phyloP scores from a whole-genome alignment of 345 rosid species.

The Moricandia arvensis region DNA sequence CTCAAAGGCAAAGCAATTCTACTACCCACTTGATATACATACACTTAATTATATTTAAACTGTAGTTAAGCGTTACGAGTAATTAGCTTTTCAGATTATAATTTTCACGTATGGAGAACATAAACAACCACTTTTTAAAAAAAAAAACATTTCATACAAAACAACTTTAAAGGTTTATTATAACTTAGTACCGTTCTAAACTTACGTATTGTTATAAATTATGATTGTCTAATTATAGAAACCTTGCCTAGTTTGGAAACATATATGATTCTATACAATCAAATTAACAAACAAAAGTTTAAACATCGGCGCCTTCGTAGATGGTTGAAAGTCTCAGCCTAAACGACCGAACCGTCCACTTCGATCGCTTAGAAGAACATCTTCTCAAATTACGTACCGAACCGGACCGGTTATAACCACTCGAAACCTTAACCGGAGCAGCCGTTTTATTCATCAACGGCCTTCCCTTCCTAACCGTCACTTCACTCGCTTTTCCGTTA shows the following conservation, averaged over 20 bases:
- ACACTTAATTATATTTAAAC: neutral
- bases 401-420: constrained; percentile 48
- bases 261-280: constrained; percentile 6
- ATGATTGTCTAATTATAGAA: neutral
- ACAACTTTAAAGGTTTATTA: neutral
- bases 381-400: constrained; percentile 56
- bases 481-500: constrained; percentile 9
- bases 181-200: neutral
- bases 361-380: constrained; percentile 63
- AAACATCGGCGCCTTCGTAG: constrained; percentile 63
- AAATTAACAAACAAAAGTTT: neutral
- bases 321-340: constrained; percentile 65
- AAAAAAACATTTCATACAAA: neutral
- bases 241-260: neutral
- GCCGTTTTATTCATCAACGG: constrained; percentile 14
- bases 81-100: neutral
- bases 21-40: neutral
- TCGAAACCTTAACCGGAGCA: constrained; percentile 3
- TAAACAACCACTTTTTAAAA: neutral
- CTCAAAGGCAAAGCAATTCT: neutral
- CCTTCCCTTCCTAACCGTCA: neutral
- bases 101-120: neutral
- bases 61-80: neutral
- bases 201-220: neutral
- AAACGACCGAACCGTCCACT: constrained; percentile 73